Evolutionary conservation across 2,329 filamentous ascomycete species (phyloP).

Genomic region (Fusarium nelsonii): DNA sequence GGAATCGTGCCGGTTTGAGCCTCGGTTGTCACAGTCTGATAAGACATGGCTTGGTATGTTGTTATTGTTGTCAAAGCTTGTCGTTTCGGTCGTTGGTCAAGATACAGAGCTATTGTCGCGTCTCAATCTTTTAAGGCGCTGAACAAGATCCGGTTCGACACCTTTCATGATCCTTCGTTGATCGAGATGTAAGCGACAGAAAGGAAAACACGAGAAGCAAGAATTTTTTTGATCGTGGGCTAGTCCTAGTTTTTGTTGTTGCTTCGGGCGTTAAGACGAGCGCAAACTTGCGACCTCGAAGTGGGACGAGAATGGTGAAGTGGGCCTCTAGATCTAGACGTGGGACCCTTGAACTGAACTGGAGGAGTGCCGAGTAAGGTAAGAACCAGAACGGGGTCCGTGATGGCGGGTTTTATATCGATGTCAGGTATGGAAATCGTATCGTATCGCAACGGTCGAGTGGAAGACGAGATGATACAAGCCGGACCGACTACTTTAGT

Average conservation of each 20-base stretch:
- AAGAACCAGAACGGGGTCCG: conserved; percentile 14
- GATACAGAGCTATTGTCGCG: conserved; percentile 45
- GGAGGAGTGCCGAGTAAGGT: conserved; percentile 9
- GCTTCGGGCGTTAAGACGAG: conserved; percentile 35
- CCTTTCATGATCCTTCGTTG: conserved; percentile 48
- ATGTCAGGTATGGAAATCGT: conserved; percentile 5
- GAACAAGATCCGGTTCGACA: conserved; percentile 41
- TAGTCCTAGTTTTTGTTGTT: conserved; percentile 37
- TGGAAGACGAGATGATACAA: conserved; percentile 26
- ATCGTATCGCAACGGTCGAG: conserved; percentile 29
- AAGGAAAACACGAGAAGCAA: conserved; percentile 2
- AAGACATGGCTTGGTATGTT: conserved; percentile 41
- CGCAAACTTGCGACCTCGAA: conserved; percentile 42
- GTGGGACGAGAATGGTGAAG: conserved; percentile 43
- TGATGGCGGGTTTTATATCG: conserved; percentile 27
- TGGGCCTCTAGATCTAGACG: conserved; percentile 45
- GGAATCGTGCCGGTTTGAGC: conserved; percentile 38
- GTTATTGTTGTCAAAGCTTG: neutral
- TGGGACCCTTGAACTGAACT: conserved; percentile 33
- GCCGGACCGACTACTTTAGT: conserved; percentile 40
- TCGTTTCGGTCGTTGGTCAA: conserved; percentile 30
- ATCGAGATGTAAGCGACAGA: conserved; percentile 24
- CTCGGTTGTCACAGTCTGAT: conserved; percentile 42
- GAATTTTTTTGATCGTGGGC: conserved; percentile 27
- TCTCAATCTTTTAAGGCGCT: conserved; percentile 47